Conservation (phyloP, 202 grass and related monocot genomes). For the Carex arenaria region DNA sequence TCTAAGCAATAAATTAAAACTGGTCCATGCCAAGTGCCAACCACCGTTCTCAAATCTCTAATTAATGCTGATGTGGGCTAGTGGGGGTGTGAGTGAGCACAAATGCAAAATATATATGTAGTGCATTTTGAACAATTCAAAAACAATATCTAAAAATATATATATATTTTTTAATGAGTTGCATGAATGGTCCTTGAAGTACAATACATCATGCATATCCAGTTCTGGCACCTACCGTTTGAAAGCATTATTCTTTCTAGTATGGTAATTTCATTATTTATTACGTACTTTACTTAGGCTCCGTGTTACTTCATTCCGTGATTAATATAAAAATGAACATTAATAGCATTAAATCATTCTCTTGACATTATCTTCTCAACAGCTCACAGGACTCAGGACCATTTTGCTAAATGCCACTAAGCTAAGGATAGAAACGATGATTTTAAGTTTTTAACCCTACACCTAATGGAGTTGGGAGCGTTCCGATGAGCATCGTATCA, state of each 20-base stretch:
- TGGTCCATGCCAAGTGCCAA: conserved; percentile 13
- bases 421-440: too few relatives aligned
- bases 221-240: conserved; percentile 12
- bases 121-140: conserved; percentile 11
- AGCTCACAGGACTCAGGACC: too few relatives aligned
- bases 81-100: not conserved
- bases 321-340: not conserved
- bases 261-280: not conserved
- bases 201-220: not conserved
- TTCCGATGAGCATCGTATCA: too few relatives aligned
- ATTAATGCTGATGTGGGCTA: not conserved
- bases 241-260: not conserved
- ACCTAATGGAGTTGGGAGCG: too few relatives aligned
- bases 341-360: not conserved
- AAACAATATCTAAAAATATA: not conserved
- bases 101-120: not conserved
- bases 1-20: not conserved
- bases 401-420: too few relatives aligned
- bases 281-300: too few relatives aligned
- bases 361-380: not conserved
- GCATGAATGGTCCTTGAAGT: not conserved
- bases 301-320: not conserved
- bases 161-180: not conserved
- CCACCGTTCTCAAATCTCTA: not conserved
- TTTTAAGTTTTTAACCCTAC: too few relatives aligned